These are phyloP conservation scores for Boechera divaricarpa DNA, from an alignment of 345 rosid genomes.

Conservation along the genomic window DNA sequence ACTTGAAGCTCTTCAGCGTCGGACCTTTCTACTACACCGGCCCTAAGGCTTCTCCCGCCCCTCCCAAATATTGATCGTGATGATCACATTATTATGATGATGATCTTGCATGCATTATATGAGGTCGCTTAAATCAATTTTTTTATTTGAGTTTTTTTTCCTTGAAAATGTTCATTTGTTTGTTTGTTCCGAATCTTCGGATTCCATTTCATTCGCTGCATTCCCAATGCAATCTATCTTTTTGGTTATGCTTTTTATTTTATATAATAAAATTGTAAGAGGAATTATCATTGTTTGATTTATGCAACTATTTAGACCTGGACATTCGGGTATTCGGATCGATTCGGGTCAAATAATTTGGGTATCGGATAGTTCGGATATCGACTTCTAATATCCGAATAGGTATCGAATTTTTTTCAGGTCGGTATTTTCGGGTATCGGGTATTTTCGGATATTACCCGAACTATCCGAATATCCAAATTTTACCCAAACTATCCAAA, in stretches of 20 bases:
- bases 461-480: too few relatives aligned
- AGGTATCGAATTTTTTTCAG: too few relatives aligned
- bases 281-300: conserved; percentile 2
- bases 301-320: background rate
- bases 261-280: conserved; percentile 14
- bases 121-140: conserved; percentile 13
- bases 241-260: background rate
- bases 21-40: conserved; percentile 51
- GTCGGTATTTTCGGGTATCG: too few relatives aligned
- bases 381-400: too few relatives aligned
- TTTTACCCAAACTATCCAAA: too few relatives aligned
- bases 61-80: conserved; percentile 41
- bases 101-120: conserved; percentile 17
- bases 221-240: conserved; percentile 21
- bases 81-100: conserved; percentile 20
- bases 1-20: conserved; percentile 49
- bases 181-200: conserved; percentile 9
- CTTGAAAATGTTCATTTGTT: conserved; percentile 18
- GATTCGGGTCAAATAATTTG: too few relatives aligned
- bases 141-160: background rate
- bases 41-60: conserved; percentile 36
- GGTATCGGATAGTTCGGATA: too few relatives aligned
- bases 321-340: too few relatives aligned
- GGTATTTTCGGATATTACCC: too few relatives aligned
- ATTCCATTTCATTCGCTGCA: conserved; percentile 21